phyloP scores from a whole-genome alignment of 1,284 basidiomycete species.

The Puccinia brachypodii region DNA sequence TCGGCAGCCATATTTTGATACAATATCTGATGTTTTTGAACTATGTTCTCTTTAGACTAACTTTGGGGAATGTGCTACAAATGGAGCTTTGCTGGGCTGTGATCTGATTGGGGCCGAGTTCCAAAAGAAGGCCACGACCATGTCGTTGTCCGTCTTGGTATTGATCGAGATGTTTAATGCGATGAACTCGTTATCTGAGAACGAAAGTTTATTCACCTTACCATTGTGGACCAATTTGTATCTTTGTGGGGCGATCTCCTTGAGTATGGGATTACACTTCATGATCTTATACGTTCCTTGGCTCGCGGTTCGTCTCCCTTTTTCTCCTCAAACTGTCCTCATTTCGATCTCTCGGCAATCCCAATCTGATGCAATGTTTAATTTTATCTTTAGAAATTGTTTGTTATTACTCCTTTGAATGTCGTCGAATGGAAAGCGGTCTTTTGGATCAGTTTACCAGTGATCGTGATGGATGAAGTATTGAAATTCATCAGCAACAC shows the following conservation, averaged over 20 bases:
- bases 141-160: conserved; percentile 90
- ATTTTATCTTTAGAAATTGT: conserved; percentile 65
- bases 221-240: conserved; percentile 92
- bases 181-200: conserved; percentile 97
- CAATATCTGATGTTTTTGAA: conserved; percentile 37
- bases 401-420: conserved; percentile 88
- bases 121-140: conserved; percentile 84
- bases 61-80: conserved; percentile 81
- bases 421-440: conserved; percentile 95
- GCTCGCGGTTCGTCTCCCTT: conserved; percentile 69
- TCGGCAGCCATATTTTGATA: not conserved
- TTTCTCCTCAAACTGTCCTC: conserved; percentile 7
- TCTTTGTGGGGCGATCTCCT: conserved; percentile 78
- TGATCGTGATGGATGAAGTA: conserved; percentile 84
- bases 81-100: conserved; percentile 69
- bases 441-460: conserved; percentile 79
- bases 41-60: conserved; percentile 66
- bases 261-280: conserved; percentile 89
- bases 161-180: conserved; percentile 99
- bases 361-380: conserved; percentile 42
- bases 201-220: conserved; percentile 82
- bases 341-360: not conserved
- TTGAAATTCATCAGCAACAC: conserved; percentile 79
- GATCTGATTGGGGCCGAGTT: conserved; percentile 86
- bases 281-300: conserved; percentile 93